Percentiles rank a stretch among this genome's conserved stretches.
Conservation (phyloP, 345 rosid genomes). For the Turnera subulata region DNA sequence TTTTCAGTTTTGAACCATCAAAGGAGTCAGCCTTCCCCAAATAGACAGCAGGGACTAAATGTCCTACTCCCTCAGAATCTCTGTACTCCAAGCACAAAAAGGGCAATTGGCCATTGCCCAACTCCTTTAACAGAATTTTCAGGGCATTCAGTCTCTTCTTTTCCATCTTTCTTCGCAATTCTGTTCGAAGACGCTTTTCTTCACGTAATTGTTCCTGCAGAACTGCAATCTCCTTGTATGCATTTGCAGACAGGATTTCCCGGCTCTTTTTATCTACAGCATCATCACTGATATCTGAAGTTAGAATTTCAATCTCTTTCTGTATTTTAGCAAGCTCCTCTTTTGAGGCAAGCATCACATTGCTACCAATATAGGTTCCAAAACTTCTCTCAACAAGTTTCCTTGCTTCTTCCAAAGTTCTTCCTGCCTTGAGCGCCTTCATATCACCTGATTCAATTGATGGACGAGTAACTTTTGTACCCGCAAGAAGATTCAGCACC, state of each 20-base stretch:
- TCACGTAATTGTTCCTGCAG: slow-evolving; percentile 69
- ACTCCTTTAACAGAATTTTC: slow-evolving; percentile 57
- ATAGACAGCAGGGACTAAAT: slow-evolving; percentile 70
- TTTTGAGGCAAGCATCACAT: slow-evolving; percentile 86
- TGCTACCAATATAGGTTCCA: slow-evolving; percentile 93
- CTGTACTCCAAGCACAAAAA: slow-evolving; percentile 80
- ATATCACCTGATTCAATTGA: slow-evolving; percentile 47
- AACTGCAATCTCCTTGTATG: slow-evolving; percentile 68
- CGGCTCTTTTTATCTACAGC: slow-evolving; percentile 77
- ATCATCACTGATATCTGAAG: slow-evolving; percentile 66
- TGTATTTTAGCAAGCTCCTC: slow-evolving; percentile 75
- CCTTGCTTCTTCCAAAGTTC: slow-evolving; percentile 88
- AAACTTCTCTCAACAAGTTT: slow-evolving; percentile 91
- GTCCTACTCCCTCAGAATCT: slow-evolving; percentile 69
- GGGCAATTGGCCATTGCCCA: slow-evolving; percentile 66
- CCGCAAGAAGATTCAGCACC: slow-evolving; percentile 91
- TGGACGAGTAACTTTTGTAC: slow-evolving; percentile 59
- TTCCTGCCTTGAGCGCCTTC: slow-evolving; percentile 55
- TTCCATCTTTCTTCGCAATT: slow-evolving; percentile 59
- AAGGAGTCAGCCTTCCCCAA: slow-evolving; percentile 61
- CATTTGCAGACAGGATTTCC: slow-evolving; percentile 52
- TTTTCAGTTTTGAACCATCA: slow-evolving; percentile 41
- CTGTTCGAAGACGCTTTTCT: slow-evolving; percentile 62
- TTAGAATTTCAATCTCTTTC: slow-evolving; percentile 62
- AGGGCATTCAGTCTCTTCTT: slow-evolving; percentile 58